phyloP scores from a whole-genome alignment of 495 filamentous ascomycete genomes.

The Beverwykella pulmonaria region DNA sequence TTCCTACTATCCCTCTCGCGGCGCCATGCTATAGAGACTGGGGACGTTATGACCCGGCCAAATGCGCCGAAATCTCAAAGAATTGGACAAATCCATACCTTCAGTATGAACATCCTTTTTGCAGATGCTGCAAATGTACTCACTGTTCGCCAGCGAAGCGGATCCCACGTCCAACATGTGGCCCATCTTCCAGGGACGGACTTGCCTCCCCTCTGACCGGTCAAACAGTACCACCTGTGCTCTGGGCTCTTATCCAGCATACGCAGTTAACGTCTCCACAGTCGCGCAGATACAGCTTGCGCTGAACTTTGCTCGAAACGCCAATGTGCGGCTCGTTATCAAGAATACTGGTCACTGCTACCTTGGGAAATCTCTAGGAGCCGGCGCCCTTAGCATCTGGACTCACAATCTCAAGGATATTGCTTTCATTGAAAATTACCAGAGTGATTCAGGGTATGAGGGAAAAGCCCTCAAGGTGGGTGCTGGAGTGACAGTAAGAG shows the following conservation, averaged over 20 bases:
- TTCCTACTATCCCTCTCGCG: not conserved
- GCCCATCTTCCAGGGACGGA: conserved; percentile 23
- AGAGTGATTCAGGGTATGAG: not conserved
- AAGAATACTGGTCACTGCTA: conserved; percentile 68
- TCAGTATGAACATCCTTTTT: too few species aligned
- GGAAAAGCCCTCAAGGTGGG: conserved; percentile 13
- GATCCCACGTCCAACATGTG: conserved; percentile 14
- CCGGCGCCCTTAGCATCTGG: conserved; percentile 25
- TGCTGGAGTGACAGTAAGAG: conserved; percentile 10
- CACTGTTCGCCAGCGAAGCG: too few species aligned
- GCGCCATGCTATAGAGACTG: not conserved
- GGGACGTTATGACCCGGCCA: not conserved
- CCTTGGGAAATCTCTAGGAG: conserved; percentile 15
- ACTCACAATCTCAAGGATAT: conserved; percentile 28
- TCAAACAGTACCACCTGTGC: conserved; percentile 46
- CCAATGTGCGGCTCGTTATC: conserved; percentile 60
- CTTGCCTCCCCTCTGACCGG: not conserved
- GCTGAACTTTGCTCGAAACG: conserved; percentile 65
- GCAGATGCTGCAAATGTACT: too few species aligned
- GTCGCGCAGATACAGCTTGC: conserved; percentile 63
- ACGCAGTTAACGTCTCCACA: conserved; percentile 60
- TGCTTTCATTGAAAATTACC: conserved; percentile 16
- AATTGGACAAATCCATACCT: not conserved
- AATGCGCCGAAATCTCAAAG: not conserved
- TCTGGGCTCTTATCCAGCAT: conserved; percentile 59